A percentile compares a stretch with the other conserved stretches of the same genome.
Conservation (phyloP, 139 green algal species). For the Mychonastes homosphaera region DNA sequence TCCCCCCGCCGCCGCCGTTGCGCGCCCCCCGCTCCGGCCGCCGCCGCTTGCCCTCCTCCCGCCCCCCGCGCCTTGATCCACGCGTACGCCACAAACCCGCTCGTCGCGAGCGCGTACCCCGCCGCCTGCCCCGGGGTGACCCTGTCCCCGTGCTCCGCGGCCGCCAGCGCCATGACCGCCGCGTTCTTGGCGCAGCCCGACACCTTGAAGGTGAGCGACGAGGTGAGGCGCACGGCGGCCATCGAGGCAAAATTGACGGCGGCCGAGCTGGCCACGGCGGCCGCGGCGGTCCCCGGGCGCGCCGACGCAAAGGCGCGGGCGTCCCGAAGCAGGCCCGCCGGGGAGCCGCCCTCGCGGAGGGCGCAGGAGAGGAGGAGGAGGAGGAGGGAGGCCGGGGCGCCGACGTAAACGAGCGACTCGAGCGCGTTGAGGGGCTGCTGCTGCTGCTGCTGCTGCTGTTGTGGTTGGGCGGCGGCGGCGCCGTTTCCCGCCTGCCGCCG, state of each 20-base stretch:
- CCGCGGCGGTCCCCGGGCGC: no score
- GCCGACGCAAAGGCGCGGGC: slow-evolving; percentile 13
- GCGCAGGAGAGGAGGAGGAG: slow-evolving; percentile 15
- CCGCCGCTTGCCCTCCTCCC: no score
- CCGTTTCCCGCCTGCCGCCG: no score
- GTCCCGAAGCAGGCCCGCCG: slow-evolving; percentile 21
- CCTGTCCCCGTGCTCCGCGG: slow-evolving; percentile 26
- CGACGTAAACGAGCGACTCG: no score
- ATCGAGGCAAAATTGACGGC: slow-evolving; percentile 56
- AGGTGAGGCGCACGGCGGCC: slow-evolving; percentile 49
- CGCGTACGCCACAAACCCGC: slow-evolving; percentile 48
- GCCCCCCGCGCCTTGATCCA: slow-evolving; percentile 6
- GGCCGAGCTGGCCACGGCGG: no score
- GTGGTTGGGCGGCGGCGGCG: no score
- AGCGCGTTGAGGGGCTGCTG: no score
- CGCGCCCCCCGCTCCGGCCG: no score
- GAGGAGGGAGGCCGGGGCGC: not conserved
- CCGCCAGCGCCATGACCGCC: slow-evolving; percentile 35
- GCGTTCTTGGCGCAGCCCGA: slow-evolving; percentile 56
- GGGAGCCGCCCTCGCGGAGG: slow-evolving; percentile 1
- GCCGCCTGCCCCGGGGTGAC: slow-evolving; percentile 30
- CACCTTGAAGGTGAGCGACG: slow-evolving; percentile 65
- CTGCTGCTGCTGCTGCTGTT: no score
- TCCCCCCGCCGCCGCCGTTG: no score
- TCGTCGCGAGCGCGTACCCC: slow-evolving; percentile 49